Conservation (phyloP, 2,329 filamentous ascomycete genomes). For the Madurella fahalii region DNA sequence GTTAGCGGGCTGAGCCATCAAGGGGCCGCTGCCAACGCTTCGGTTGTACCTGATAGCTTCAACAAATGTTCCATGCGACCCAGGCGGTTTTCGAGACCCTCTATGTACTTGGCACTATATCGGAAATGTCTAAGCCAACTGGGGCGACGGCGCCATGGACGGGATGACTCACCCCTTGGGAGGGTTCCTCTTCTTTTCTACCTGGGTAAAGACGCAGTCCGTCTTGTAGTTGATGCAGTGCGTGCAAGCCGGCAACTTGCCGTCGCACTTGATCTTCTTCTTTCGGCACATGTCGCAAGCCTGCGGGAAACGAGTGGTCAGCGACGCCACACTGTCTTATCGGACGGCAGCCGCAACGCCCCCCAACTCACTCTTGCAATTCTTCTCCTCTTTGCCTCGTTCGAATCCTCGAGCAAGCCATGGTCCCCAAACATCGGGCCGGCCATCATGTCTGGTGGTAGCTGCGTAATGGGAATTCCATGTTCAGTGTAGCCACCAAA, state of each 20-base stretch:
- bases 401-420: slow-evolving; percentile 59
- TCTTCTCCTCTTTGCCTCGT: slow-evolving; percentile 81
- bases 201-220: slow-evolving; percentile 93
- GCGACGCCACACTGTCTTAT: slow-evolving; percentile 6
- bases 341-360: not conserved
- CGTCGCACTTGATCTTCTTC: slow-evolving; percentile 97
- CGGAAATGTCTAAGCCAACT: slow-evolving; percentile 14
- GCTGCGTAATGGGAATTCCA: slow-evolving; percentile 53
- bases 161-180: slow-evolving; percentile 74
- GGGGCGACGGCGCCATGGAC: slow-evolving; percentile 6
- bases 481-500: slow-evolving; percentile 62
- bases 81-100: slow-evolving; percentile 89
- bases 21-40: not conserved
- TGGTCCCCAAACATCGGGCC: slow-evolving; percentile 57
- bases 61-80: slow-evolving; percentile 94
- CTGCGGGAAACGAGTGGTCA: slow-evolving; percentile 38
- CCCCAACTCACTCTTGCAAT: slow-evolving; percentile 70
- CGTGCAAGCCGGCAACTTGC: slow-evolving; percentile 88
- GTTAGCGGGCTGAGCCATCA: slow-evolving; percentile 24
- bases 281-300: slow-evolving; percentile 96
- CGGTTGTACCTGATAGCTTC: slow-evolving; percentile 64
- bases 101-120: slow-evolving; percentile 88
- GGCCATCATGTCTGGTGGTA: slow-evolving; percentile 54
- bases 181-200: slow-evolving; percentile 97
- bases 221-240: slow-evolving; percentile 99